phyloP scores from a whole-genome alignment of 2,329 filamentous ascomycete genomes.

The Purpureocillium takamizusanense region DNA sequence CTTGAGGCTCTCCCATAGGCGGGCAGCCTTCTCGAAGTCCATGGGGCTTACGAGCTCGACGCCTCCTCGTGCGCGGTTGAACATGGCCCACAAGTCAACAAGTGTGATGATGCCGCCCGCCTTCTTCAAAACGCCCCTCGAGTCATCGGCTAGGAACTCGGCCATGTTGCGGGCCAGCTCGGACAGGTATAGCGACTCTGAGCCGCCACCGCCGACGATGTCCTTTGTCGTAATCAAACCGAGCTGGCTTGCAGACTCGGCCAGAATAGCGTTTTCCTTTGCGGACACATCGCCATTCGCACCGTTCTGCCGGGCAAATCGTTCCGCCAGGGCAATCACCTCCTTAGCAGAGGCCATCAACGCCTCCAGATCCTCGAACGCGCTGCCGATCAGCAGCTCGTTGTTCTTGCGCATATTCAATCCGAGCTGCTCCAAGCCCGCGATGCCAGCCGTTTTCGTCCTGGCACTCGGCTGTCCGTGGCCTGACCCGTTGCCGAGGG shows the following conservation, averaged over 20 bases:
- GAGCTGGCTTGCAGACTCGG: constrained; percentile 69
- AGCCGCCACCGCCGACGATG: constrained; percentile 68
- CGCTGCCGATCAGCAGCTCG: constrained; percentile 81
- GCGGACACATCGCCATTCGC: constrained; percentile 50
- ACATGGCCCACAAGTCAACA: constrained; percentile 88
- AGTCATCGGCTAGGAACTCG: constrained; percentile 82
- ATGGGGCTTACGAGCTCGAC: constrained; percentile 88
- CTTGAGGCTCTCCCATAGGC: constrained; percentile 78
- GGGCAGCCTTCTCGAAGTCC: constrained; percentile 85
- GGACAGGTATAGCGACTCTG: constrained; percentile 81
- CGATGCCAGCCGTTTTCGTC: constrained; percentile 72
- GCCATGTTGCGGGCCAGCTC: constrained; percentile 78
- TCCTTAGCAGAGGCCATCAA: constrained; percentile 97
- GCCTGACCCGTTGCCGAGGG: constrained; percentile 15
- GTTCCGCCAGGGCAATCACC: constrained; percentile 85
- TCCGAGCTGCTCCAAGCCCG: constrained; percentile 79
- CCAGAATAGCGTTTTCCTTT: constrained; percentile 67
- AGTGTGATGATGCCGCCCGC: constrained; percentile 84
- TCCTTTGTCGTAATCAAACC: constrained; percentile 92
- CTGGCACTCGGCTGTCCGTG: constrained; percentile 18
- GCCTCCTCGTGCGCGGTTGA: constrained; percentile 86
- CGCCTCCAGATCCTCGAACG: constrained; percentile 93
- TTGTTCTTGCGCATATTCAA: constrained; percentile 85
- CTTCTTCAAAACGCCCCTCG: constrained; percentile 64
- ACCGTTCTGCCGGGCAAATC: constrained; percentile 63